Percentiles rank a stretch among this genome's conserved stretches.
phyloP scores from a whole-genome alignment of 2,329 filamentous ascomycete species.

The Parasarocladium wereldwijsianum region DNA sequence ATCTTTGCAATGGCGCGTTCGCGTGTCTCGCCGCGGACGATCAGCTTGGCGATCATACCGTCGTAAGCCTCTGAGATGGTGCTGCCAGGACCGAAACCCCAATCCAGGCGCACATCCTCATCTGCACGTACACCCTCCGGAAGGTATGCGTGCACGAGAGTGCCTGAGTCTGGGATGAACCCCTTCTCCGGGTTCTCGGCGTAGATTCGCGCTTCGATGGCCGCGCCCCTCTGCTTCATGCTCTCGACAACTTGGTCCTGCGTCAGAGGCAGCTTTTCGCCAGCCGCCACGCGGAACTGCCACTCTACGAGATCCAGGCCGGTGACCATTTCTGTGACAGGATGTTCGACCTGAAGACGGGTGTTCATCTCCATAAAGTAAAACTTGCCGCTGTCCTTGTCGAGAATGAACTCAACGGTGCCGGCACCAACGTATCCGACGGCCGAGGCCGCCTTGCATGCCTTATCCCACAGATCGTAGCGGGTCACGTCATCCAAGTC shows the following conservation, averaged over 20 bases:
- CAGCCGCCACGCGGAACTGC: conserved; percentile 68
- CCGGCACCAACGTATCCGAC: conserved; percentile 82
- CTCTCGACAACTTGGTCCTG: conserved; percentile 53
- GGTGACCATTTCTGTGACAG: conserved; percentile 63
- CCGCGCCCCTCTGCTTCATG: conserved; percentile 66
- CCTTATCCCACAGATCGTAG: conserved; percentile 50
- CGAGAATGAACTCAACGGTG: conserved; percentile 82
- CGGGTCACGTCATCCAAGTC: conserved; percentile 42
- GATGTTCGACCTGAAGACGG: conserved; percentile 88
- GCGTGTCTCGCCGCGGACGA: conserved; percentile 68
- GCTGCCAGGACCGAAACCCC: conserved; percentile 82
- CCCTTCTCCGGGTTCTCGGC: conserved; percentile 85
- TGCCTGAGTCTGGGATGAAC: conserved; percentile 89
- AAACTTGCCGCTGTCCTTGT: conserved; percentile 67
- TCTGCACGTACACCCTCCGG: conserved; percentile 45
- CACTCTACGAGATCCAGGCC: conserved; percentile 74
- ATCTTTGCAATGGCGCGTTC: conserved; percentile 74
- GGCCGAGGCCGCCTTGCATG: conserved; percentile 51
- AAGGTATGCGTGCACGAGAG: conserved; percentile 67
- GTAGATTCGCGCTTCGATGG: conserved; percentile 92
- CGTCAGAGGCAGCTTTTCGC: conserved; percentile 40
- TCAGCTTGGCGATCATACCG: conserved; percentile 97
- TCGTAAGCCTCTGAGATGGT: conserved; percentile 92
- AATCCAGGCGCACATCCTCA: conserved; percentile 75
- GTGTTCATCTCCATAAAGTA: conserved; percentile 81